A percentile compares a stretch with the other conserved stretches of the same genome.
phyloP scores from a whole-genome alignment of 495 filamentous ascomycete genomes.

The Elasticomyces elasticus region DNA sequence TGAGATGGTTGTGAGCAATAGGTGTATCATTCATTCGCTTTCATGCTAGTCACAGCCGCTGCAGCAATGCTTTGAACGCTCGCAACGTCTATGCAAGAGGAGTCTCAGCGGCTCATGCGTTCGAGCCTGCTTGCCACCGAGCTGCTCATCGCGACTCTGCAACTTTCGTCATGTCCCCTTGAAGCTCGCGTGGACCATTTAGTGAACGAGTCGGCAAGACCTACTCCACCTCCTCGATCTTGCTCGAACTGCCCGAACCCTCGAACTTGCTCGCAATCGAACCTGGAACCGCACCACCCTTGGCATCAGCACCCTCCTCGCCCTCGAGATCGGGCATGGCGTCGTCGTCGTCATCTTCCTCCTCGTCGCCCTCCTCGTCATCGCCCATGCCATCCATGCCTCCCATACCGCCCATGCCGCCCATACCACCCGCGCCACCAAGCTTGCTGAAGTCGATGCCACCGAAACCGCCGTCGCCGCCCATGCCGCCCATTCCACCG shows the following conservation, averaged over 20 bases:
- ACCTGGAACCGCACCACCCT: constrained; percentile 33
- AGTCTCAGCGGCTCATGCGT: too few relatives aligned
- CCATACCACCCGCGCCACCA: constrained; percentile 45
- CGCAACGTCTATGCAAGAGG: too few relatives aligned
- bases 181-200: too few relatives aligned
- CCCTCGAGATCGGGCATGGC: constrained; percentile 51
- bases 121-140: too few relatives aligned
- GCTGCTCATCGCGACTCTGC: too few relatives aligned
- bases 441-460: constrained; percentile 90
- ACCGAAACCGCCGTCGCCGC: constrained; percentile 51
- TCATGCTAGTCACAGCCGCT: too few relatives aligned
- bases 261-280: constrained; percentile 9
- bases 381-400: constrained; percentile 34
- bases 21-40: too few relatives aligned
- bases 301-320: constrained; percentile 32
- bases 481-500: constrained; percentile 30
- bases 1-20: too few relatives aligned
- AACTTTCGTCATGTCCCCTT: too few relatives aligned
- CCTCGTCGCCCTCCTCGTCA: constrained; percentile 37
- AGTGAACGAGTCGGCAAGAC: too few relatives aligned
- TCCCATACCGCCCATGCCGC: constrained; percentile 40
- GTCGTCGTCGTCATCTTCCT: constrained; percentile 51
- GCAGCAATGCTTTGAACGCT: too few relatives aligned
- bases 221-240: constrained; percentile 53
- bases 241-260: constrained; percentile 22